Conservation (phyloP, 306 rosid genomes). For the Alnus rubra region DNA sequence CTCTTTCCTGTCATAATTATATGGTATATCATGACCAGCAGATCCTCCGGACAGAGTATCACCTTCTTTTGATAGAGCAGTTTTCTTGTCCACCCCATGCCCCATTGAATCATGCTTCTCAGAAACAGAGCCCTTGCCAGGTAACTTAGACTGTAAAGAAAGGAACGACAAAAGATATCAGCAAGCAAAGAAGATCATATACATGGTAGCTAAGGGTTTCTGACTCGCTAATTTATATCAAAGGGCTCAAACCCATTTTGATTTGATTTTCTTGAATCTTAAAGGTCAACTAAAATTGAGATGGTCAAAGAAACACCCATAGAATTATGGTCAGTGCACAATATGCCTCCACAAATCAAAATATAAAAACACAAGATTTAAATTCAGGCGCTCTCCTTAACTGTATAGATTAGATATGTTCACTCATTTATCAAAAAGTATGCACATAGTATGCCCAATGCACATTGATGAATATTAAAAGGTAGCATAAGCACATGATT, state of each 20-base stretch:
- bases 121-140: slow-evolving; percentile 40
- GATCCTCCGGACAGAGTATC: slow-evolving; percentile 42
- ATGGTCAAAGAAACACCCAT: background rate
- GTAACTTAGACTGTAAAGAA: slow-evolving; percentile 47
- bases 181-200: background rate
- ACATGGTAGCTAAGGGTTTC: background rate
- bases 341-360: background rate
- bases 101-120: slow-evolving; percentile 43
- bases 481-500: background rate
- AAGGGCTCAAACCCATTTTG: background rate
- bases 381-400: background rate
- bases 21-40: slow-evolving; percentile 45
- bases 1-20: slow-evolving; percentile 61
- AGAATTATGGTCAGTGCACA: background rate
- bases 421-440: background rate
- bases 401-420: background rate
- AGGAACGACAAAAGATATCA: slow-evolving; percentile 11
- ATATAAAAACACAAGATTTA: background rate
- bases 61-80: slow-evolving; percentile 37
- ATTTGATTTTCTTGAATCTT: background rate
- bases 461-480: background rate
- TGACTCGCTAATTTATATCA: slow-evolving; percentile 18
- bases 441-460: background rate
- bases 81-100: slow-evolving; percentile 43
- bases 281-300: background rate